Conservation (phyloP, 306 rosid species). For the Fagus sylvatica region DNA sequence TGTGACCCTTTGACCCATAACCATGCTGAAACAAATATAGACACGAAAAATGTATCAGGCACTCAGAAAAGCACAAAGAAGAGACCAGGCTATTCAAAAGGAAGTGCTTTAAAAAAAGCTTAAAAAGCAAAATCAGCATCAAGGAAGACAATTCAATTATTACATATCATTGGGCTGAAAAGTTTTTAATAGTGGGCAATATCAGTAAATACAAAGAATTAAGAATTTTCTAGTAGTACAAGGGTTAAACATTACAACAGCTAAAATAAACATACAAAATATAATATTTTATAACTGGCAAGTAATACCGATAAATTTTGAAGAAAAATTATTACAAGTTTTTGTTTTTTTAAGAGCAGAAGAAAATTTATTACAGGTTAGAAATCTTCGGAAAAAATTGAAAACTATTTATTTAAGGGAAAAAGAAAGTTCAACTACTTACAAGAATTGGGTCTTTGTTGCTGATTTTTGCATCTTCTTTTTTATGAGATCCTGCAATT, state of each 20-base stretch:
- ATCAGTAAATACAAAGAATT: background rate
- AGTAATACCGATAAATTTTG: background rate
- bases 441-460: conserved; percentile 78
- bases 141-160: background rate
- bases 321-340: background rate
- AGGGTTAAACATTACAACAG: background rate
- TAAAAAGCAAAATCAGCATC: background rate
- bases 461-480: conserved; percentile 63
- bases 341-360: background rate
- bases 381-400: background rate
- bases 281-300: background rate
- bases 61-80: background rate
- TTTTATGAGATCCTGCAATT: conserved; percentile 44
- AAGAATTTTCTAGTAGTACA: background rate
- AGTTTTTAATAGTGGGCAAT: background rate
- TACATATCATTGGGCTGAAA: background rate
- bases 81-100: background rate
- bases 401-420: background rate
- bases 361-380: background rate
- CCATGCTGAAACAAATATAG: conserved; percentile 57
- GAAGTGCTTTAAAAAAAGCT: background rate
- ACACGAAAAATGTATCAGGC: conserved; percentile 5
- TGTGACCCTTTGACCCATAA: conserved; percentile 89
- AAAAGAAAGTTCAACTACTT: conserved; percentile 39
- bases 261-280: background rate